A percentile compares a stretch with the other conserved stretches of the same genome.
These are phyloP conservation scores for Diaporthe aspalathi DNA, from an alignment of 2,329 filamentous ascomycete species.

Conservation along the genomic window DNA sequence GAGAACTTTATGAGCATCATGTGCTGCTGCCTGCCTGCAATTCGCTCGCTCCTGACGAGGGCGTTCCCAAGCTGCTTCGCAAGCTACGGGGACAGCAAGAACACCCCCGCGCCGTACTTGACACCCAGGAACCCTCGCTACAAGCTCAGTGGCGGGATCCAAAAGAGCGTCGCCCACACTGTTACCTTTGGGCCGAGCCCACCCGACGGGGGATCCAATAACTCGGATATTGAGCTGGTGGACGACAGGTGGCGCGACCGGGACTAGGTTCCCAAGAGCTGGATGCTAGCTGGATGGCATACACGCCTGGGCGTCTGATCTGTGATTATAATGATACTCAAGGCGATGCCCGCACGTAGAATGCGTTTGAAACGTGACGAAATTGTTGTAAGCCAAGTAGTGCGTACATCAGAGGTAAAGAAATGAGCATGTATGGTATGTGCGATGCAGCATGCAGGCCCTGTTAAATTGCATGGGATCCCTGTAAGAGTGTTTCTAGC, in stretches of 20 bases:
- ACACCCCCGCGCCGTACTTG: constrained; percentile 11
- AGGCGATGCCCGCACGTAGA: background rate
- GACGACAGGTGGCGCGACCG: constrained; percentile 12
- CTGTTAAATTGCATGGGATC: background rate
- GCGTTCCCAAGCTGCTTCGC: constrained; percentile 16
- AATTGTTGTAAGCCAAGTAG: background rate
- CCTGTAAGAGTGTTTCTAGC: background rate
- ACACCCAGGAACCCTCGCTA: constrained; percentile 3
- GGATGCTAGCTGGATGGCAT: background rate
- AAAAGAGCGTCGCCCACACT: constrained; percentile 18
- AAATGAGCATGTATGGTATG: background rate
- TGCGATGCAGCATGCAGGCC: too few relatives aligned
- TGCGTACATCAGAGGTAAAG: background rate
- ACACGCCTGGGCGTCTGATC: background rate
- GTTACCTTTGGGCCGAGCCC: constrained; percentile 12
- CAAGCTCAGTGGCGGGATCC: constrained; percentile 7
- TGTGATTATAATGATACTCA: constrained; percentile 8
- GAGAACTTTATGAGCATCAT: constrained; percentile 16
- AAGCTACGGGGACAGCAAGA: background rate
- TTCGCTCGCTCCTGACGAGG: constrained; percentile 18
- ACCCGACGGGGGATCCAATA: background rate
- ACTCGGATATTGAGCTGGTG: constrained; percentile 21
- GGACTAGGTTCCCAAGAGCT: background rate
- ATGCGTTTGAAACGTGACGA: background rate
- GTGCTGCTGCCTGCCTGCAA: constrained; percentile 16